These are phyloP conservation scores for Fusarium piperis DNA, from an alignment of 2,329 filamentous ascomycete species.

Conservation along the genomic window DNA sequence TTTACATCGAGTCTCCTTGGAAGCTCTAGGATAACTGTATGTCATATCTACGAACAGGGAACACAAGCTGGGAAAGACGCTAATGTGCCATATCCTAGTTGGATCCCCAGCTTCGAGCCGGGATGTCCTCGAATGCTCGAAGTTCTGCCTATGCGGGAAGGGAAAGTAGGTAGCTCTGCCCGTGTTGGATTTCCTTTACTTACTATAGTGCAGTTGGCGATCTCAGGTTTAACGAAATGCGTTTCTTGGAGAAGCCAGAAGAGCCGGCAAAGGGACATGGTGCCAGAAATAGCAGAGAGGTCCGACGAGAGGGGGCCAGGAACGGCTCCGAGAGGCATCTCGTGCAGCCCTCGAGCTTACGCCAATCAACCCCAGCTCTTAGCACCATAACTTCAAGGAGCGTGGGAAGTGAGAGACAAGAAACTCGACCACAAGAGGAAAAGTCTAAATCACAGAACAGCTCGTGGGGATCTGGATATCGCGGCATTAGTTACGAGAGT, in stretches of 20 bases:
- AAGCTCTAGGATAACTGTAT: slow-evolving; percentile 48
- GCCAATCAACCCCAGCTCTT: not conserved
- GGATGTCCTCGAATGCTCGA: slow-evolving; percentile 48
- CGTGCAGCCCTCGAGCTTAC: not conserved
- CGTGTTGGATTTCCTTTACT: slow-evolving; percentile 15
- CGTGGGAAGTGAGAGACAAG: not conserved
- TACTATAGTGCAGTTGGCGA: slow-evolving; percentile 53
- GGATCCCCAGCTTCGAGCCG: slow-evolving; percentile 46
- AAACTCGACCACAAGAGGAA: not conserved
- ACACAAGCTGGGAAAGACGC: not conserved
- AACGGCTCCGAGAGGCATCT: not conserved
- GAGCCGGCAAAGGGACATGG: slow-evolving; percentile 21
- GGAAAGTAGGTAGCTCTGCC: slow-evolving; percentile 4
- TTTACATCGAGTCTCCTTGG: slow-evolving; percentile 66
- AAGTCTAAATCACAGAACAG: not conserved
- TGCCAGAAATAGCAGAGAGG: not conserved
- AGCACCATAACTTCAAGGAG: not conserved
- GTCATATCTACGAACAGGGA: not conserved
- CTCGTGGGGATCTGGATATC: not conserved
- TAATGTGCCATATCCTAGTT: slow-evolving; percentile 38
- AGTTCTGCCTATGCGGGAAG: slow-evolving; percentile 13
- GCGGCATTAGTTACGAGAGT: not conserved
- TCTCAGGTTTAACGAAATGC: slow-evolving; percentile 63
- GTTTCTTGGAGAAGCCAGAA: slow-evolving; percentile 47
- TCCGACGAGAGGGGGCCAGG: not conserved